Base-by-base conservation (phyloP, 805 yeast species). In the Nakazawaea ambrosiae region DNA sequence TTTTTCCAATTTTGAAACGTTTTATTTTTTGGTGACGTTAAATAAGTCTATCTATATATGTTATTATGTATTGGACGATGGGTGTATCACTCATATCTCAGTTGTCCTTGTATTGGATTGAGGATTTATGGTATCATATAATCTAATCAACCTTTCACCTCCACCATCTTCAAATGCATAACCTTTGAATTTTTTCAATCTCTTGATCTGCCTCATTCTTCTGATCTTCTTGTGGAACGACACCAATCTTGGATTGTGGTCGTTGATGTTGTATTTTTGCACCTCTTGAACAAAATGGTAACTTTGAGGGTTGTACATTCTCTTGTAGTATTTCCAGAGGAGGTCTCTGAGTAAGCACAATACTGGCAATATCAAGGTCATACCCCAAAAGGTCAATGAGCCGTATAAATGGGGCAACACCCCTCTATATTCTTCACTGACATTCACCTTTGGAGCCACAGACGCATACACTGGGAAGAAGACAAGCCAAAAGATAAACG, bases 151-250 rank as follows among this genome's bases (percentile, higher is more conserved):
- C 53, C 80, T 79, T 47, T 88, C 96, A 61, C 89, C 96, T 26
- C 95, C 95, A 55, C 85, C 96, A 45, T 87, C 96, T 5, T 97
- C 88, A 52, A 92, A 92, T 2, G 99, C 99, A 68, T 86, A 92
- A 5, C 99, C 99, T 61, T 97, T 79, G 62, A 92, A 98, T 54
- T 92, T 92, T 57, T 94, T 84, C 85, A 92, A 90, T 59, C 99
- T 75, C 59, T 90, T 96, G 27, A 92, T 97, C 60, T 94, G 99
- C 60, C 99, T 81, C 18, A 92, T 97, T 55, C 88, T 92, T 54
- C 97, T 73, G 40, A 92, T 92, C 5, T 97, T 97, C 57, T 83
- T 88, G 60, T 92, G 98, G 70, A 92, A 92, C 46, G 89, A 95
- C 49, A 88, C 95, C 73, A 89, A 78, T 49, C 96, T 77, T n/a